phyloP scores from a whole-genome alignment of 2,329 filamentous ascomycete species.

The Aureobasidium lini region DNA sequence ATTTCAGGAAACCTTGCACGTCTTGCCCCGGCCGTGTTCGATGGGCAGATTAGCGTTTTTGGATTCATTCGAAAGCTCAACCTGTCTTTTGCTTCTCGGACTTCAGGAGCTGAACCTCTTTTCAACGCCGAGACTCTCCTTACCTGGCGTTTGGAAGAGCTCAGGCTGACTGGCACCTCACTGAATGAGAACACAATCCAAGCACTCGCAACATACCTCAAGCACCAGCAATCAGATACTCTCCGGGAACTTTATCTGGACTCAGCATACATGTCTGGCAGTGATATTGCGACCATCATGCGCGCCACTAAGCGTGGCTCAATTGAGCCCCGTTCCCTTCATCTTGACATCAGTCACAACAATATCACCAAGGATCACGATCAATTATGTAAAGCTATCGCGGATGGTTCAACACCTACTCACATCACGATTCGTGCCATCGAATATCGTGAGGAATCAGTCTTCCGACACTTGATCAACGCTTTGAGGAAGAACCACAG shows the following conservation, averaged over 20 bases:
- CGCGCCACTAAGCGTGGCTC: constrained; percentile 51
- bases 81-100: constrained; percentile 56
- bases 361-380: constrained; percentile 47
- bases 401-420: constrained; percentile 49
- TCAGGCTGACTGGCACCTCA: constrained; percentile 56
- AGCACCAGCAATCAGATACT: constrained; percentile 44
- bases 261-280: constrained; percentile 58
- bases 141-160: constrained; percentile 59
- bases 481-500: constrained; percentile 57
- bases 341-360: constrained; percentile 61
- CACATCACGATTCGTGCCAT: constrained; percentile 60
- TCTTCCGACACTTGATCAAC: constrained; percentile 56
- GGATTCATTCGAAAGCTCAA: constrained; percentile 59
- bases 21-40: constrained; percentile 56
- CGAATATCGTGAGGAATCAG: constrained; percentile 58
- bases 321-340: constrained; percentile 48
- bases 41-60: constrained; percentile 60
- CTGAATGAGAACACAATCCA: constrained; percentile 58
- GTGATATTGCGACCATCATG: constrained; percentile 58
- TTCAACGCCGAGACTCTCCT: constrained; percentile 58
- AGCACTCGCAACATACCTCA: constrained; percentile 55
- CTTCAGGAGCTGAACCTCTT: constrained; percentile 56
- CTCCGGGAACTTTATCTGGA: constrained; percentile 58
- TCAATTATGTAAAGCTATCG: constrained; percentile 46
- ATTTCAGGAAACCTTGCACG: constrained; percentile 61